Evolutionary conservation across 495 filamentous ascomycete species (phyloP).

Genomic region (Penicillium fimorum): DNA sequence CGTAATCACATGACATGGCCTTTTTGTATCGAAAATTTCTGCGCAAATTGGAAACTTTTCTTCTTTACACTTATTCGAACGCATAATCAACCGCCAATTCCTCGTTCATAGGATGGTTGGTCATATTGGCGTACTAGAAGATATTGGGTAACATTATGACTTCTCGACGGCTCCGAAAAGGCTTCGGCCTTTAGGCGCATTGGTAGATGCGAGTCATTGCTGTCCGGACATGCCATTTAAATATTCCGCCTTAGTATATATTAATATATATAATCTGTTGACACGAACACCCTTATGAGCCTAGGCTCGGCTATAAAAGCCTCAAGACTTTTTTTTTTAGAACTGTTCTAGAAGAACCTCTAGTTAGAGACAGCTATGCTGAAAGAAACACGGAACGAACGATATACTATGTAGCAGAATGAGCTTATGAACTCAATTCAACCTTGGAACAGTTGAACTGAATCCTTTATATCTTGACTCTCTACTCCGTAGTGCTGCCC

Average conservation of each 20-base stretch:
- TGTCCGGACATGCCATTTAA: slow-evolving; percentile 38
- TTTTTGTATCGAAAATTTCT: slow-evolving; percentile 24
- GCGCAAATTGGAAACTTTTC: slow-evolving; percentile 18
- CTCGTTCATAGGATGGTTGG: slow-evolving; percentile 48
- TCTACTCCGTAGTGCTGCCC: not conserved
- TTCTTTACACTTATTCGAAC: slow-evolving; percentile 50
- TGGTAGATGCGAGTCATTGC: slow-evolving; percentile 44
- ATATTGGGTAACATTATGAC: slow-evolving; percentile 33
- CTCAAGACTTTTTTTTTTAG: not conserved
- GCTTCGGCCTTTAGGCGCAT: slow-evolving; percentile 28
- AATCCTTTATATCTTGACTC: not conserved
- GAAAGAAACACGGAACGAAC: not conserved
- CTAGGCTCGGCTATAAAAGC: not conserved
- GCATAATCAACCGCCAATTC: slow-evolving; percentile 57
- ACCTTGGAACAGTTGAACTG: not conserved
- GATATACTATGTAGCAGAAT: not conserved
- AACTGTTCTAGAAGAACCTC: slow-evolving; percentile 1
- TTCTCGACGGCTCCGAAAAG: slow-evolving; percentile 32
- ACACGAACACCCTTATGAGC: not conserved
- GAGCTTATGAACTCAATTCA: not conserved
- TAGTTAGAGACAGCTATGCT: not conserved
- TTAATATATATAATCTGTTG: not conserved
- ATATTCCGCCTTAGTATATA: not conserved
- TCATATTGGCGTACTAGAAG: slow-evolving; percentile 57
- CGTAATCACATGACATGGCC: slow-evolving; percentile 20